Evolutionary conservation across 441 rosid genomes (phyloP).

Genomic region (Oxalis stricta): DNA sequence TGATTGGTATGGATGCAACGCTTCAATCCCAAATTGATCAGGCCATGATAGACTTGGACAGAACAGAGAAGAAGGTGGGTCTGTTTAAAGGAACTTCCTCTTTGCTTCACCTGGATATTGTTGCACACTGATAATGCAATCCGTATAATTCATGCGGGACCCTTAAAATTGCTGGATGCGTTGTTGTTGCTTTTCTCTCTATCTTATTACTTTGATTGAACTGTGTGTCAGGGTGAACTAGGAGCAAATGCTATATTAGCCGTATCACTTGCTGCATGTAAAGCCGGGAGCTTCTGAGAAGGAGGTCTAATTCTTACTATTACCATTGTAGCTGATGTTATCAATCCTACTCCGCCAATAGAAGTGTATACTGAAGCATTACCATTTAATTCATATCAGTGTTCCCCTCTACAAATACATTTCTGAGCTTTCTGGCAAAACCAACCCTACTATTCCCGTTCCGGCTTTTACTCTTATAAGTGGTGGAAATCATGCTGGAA

Average conservation of each 20-base stretch:
- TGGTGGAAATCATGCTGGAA: constrained; percentile 90
- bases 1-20: constrained; percentile 92
- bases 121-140: no score
- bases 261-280: constrained; percentile 96
- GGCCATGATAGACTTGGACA: constrained; percentile 93
- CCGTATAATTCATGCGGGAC: no score
- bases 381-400: constrained; percentile 24
- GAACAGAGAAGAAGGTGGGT: constrained; percentile 76
- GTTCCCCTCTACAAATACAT: constrained; percentile 86
- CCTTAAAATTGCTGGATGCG: no score
- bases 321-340: no score
- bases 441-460: constrained; percentile 59
- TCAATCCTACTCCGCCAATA: no score
- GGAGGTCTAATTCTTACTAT: constrained; percentile 33
- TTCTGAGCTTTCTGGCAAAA: constrained; percentile 69
- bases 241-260: constrained; percentile 92
- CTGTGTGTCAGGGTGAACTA: constrained; percentile 54
- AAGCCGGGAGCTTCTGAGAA: constrained; percentile 99
- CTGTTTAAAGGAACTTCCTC: no score
- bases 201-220: constrained; percentile 8
- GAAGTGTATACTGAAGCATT: constrained; percentile 8
- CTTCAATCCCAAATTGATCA: constrained; percentile 86
- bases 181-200: no score
- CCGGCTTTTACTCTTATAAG: constrained; percentile 91
- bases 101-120: no score